phyloP scores from a whole-genome alignment of 2,329 filamentous ascomycete species.

The Periglandula ipomoeae region DNA sequence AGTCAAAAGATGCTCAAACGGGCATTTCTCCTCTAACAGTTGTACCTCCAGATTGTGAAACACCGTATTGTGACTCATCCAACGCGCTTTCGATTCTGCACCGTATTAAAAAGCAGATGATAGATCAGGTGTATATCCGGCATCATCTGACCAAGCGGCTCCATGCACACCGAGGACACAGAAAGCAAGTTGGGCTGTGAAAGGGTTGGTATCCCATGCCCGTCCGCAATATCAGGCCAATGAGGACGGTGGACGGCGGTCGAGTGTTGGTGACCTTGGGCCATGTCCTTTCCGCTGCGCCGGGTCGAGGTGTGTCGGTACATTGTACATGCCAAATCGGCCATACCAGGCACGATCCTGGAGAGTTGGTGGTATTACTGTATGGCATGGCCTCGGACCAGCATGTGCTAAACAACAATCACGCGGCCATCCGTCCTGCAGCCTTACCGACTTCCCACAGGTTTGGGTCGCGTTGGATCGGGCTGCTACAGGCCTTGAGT shows the following conservation, averaged over 20 bases:
- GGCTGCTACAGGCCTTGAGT: background rate
- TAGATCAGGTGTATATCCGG: background rate
- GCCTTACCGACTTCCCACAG: conserved; percentile 7
- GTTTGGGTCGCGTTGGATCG: background rate
- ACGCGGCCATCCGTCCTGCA: conserved; percentile 2
- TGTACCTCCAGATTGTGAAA: background rate
- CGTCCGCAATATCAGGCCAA: background rate
- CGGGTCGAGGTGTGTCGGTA: too few species aligned
- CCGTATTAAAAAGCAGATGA: background rate
- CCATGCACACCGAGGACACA: too few species aligned
- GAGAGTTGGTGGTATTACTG: too few species aligned
- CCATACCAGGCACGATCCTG: too few species aligned
- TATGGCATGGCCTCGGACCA: background rate
- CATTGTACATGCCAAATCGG: too few species aligned
- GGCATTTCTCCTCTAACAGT: background rate
- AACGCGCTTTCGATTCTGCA: too few species aligned
- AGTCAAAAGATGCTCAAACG: too few species aligned
- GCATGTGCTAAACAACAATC: background rate
- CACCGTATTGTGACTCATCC: too few species aligned
- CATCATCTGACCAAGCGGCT: background rate
- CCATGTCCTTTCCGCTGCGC: background rate
- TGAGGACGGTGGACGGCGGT: background rate
- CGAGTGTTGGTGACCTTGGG: background rate
- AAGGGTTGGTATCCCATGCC: too few species aligned
- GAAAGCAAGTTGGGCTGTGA: too few species aligned